A percentile compares a stretch with the other conserved stretches of the same genome.
These are phyloP conservation scores for Metrosideros polymorpha DNA, from an alignment of 441 rosid genomes.

Conservation along the genomic window DNA sequence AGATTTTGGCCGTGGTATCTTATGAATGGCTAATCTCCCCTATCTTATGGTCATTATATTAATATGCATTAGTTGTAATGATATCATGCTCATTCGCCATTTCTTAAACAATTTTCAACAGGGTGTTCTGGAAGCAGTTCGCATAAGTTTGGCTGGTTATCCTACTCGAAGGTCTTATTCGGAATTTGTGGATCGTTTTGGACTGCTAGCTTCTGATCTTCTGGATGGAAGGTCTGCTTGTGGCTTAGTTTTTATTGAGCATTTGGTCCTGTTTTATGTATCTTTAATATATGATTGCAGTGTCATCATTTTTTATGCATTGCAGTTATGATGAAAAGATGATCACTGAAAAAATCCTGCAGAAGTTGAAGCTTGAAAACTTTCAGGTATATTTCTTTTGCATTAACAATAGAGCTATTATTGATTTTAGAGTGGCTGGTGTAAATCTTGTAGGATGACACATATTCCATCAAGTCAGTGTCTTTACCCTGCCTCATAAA, in stretches of 20 bases:
- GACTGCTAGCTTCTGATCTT: slow-evolving; percentile 64
- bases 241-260: neutral
- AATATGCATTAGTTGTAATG: neutral
- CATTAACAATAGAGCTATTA: neutral
- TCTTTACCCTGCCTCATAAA: neutral
- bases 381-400: slow-evolving; percentile 58
- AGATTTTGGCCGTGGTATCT: neutral
- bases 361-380: slow-evolving; percentile 64
- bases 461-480: neutral
- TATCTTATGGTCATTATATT: neutral
- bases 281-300: neutral
- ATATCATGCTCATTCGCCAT: neutral
- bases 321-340: slow-evolving; percentile 75
- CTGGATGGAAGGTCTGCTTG: slow-evolving; percentile 63
- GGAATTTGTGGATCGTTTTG: slow-evolving; percentile 97
- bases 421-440: neutral
- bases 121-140: slow-evolving; percentile 99
- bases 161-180: slow-evolving; percentile 86
- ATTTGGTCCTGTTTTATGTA: neutral
- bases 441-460: neutral
- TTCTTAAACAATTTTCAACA: slow-evolving; percentile 18
- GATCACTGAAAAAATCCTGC: slow-evolving; percentile 70
- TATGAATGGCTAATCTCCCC: neutral
- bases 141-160: slow-evolving; percentile 98
- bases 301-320: neutral